Evolutionary conservation across 108 stramenopile genomes (phyloP), one percentile per base, ranked within the genome.

Genomic region (Nitzschia palea): DNA sequence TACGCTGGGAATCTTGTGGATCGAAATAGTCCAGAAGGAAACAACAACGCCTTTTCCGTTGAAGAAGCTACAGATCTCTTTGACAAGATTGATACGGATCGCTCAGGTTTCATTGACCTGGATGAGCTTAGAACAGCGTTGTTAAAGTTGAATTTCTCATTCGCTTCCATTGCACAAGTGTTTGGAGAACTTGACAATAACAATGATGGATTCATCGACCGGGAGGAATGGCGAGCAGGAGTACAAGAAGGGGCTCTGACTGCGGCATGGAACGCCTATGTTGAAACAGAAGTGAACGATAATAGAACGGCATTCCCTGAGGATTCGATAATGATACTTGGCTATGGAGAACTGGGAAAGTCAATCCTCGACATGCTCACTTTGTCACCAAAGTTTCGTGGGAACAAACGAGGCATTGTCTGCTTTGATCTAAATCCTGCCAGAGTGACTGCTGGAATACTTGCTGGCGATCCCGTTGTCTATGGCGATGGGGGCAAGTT

Each of bases 271-370:
- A 23, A 64, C 9, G 50, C 26, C 68, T 69, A 66, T 37, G 18
- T 4, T n/a, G 47, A 48, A 20, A 20, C 9, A 10, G 47, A 4
- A 4, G 33, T 28, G 31, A 54, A 14, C 9, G 32, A 62, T 15
- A 78, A 18, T 47, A 27, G 40, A 54, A 33, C 44, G 22, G 23
- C 60, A 4, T 70, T 85, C 42, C 67, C 83, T 25, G 70, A 73
- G 3, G 81, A 91, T 66, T 80, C 89, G 6, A 71, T 87, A 8
- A 78, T 91, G 3, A 66, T 91, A 42, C 86, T 84, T 65, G 89
- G 89, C 9, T 91, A 78, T 58, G 73, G 76, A 0, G 84, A 82
- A 29, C 43, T 91, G 29, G 89, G 89, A 25, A 55, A 82, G 55
- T 60, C 63, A 35, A 60, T 84, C n/a, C 36, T 79, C 3, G 27